Conservation (phyloP, 768 basidiomycete genomes). For the Leccinellum albellum region DNA sequence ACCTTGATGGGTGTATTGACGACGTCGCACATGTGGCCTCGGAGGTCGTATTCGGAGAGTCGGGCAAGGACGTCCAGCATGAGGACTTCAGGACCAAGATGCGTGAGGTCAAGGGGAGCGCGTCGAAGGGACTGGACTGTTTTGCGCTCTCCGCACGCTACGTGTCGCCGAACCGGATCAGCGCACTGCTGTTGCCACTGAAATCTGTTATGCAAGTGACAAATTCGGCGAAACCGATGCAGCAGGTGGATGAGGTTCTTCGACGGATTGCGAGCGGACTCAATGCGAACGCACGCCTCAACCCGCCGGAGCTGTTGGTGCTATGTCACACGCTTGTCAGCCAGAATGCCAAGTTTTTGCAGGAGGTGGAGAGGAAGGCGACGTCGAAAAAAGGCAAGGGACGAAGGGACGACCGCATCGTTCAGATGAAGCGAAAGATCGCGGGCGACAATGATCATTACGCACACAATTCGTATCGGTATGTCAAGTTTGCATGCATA, state of each 20-base stretch:
- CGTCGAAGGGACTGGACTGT: constrained; percentile 81
- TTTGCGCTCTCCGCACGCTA: constrained; percentile 77
- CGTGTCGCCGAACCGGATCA: constrained; percentile 74
- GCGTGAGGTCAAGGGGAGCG: constrained; percentile 82
- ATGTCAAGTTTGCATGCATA: constrained; percentile 15
- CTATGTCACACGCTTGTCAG: constrained; percentile 88
- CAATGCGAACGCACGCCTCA: constrained; percentile 73
- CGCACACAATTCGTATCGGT: constrained; percentile 86
- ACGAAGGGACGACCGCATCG: constrained; percentile 55
- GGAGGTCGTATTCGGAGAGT: constrained; percentile 92
- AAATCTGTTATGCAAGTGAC: constrained; percentile 85
- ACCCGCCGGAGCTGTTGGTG: constrained; percentile 66
- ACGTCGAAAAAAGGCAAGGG: constrained; percentile 30
- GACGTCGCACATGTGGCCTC: constrained; percentile 78
- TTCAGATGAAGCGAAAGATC: constrained; percentile 72
- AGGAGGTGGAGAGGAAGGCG: constrained; percentile 44
- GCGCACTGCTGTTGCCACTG: constrained; percentile 71
- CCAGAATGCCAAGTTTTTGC: constrained; percentile 85
- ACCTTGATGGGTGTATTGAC: constrained; percentile 72
- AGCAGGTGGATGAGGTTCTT: constrained; percentile 84
- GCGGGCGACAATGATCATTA: constrained; percentile 62
- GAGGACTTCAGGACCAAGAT: constrained; percentile 95
- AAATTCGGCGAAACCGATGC: constrained; percentile 73
- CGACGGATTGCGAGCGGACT: constrained; percentile 79
- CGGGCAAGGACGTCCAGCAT: constrained; percentile 80